Evolutionary conservation across 2,329 filamentous ascomycete species (phyloP), one percentile per base, ranked within the genome.

Genomic region (Waltergamsia citrina): DNA sequence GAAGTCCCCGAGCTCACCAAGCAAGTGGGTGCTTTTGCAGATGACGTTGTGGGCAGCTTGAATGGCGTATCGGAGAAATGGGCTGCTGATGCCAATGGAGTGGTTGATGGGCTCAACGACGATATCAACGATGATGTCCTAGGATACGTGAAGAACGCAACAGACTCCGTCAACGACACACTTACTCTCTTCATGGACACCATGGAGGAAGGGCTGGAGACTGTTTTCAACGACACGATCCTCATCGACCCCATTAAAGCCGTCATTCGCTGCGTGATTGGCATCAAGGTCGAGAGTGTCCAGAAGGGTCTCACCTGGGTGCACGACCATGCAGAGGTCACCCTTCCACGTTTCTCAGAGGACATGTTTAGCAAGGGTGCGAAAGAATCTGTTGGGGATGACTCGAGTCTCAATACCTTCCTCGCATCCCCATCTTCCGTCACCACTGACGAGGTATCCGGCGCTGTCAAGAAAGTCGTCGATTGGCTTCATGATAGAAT

Each of bases 291-390:
- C 41, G 77, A 84, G 44, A 74, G 78, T 16, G 76, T 98, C 43
- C 77, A 96, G 54, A 81, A 83, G 50, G 92, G 83, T 10, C 69
- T 96, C n/a, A 94, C 85, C 1, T 98, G 90, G 90, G 83, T 94
- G 9, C 75, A 84, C 48, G 81, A 96, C 44, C 66, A 96, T 52
- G 86, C 92, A 4, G 74, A 92, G 41, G 71, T 98, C 46, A 65
- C 75, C 39, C 81, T 98, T 46, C 92, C 92, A 1, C 59, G 74
- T 34, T 78, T 96, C 40, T 67, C 75, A 18, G 81, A 85, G 47
- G 72, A 94, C 52, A 84, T 83, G 2, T 94, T 96, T 60, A 90
- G 85, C 38, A 63, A 80, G 34, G 87, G 88, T 27, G 84, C 88
- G 36, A 63, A 75, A 21, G 67, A 70, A 29, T 72, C 70, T 24